Conservation (phyloP, 805 yeast species). For the Pichia occidentalis region DNA sequence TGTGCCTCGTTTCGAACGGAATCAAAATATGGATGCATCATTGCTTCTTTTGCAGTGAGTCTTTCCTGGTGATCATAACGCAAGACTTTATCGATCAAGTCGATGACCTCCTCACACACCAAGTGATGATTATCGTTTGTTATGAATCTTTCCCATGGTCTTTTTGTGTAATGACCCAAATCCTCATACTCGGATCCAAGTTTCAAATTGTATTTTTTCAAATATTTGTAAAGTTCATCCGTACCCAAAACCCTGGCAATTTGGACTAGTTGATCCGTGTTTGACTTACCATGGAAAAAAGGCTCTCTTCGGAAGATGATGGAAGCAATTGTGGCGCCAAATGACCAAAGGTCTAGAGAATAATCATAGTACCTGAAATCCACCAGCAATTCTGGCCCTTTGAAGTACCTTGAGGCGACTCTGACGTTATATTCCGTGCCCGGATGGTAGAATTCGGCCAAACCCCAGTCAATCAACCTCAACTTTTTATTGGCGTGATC, state of each 20-base stretch:
- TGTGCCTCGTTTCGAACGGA: slow-evolving; percentile 21
- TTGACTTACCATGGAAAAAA: slow-evolving; percentile 84
- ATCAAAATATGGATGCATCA: slow-evolving; percentile 53
- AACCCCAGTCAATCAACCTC: slow-evolving; percentile 90
- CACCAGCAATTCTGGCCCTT: slow-evolving; percentile 87
- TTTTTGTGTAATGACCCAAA: slow-evolving; percentile 66
- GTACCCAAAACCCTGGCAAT: slow-evolving; percentile 86
- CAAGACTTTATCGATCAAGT: slow-evolving; percentile 71
- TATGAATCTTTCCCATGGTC: slow-evolving; percentile 81
- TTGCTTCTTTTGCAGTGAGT: slow-evolving; percentile 82
- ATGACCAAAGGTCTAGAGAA: slow-evolving; percentile 88
- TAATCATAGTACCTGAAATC: slow-evolving; percentile 86
- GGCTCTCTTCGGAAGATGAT: slow-evolving; percentile 88
- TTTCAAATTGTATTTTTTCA: slow-evolving; percentile 62
- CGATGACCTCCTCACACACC: slow-evolving; percentile 65
- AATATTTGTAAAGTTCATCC: slow-evolving; percentile 63
- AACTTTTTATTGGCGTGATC: slow-evolving; percentile 67
- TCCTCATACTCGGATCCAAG: slow-evolving; percentile 73
- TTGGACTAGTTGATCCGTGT: slow-evolving; percentile 85
- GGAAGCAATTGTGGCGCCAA: slow-evolving; percentile 89
- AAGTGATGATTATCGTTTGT: slow-evolving; percentile 63
- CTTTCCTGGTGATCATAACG: slow-evolving; percentile 86
- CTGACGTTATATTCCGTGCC: slow-evolving; percentile 87
- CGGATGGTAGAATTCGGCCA: slow-evolving; percentile 89
- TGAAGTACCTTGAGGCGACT: slow-evolving; percentile 88